Evolutionary conservation across 371 early-diverging fungal species (phyloP), one percentile per base, ranked within the genome.

Genomic region (Haplosporangium sp.): DNA sequence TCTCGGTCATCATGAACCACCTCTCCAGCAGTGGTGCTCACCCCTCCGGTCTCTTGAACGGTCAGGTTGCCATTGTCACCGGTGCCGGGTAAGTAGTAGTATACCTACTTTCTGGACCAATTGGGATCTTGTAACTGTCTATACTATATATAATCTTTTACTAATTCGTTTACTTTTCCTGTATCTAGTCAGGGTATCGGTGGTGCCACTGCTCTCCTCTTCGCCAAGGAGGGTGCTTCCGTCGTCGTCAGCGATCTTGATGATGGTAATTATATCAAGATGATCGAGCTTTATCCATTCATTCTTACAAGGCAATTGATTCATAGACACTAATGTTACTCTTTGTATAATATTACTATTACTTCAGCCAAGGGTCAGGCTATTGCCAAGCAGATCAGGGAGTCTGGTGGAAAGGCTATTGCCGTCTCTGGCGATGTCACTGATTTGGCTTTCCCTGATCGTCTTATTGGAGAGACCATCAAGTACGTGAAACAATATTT

Each of bases 11-110:
- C 69, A 71, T 79, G 74, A 79, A 79, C 75, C 81, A 79, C 72
- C 71, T 79, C 74, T 79, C 81, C 38, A 67, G 70, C 71, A 67
- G 70, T 52, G 74, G 75, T 57, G 27, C 68, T 48, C 75, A 84
- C 67, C 88, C 90, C 50, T 82, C 88, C 71, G 92, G 92, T 57
- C 84, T 93, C 65, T 86, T 94, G 66, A 87, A 85, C 63, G 91
- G 91, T 61, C 92, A 94, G 83, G 94, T 94, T 34, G 94, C 94
- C 65, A 86, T 94, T 55, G 89, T 94, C 77, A 94, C 94, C 60
- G 94, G 94, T 62, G 91, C 93, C 70, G 93, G 92, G 94, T 92
- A 87, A 73, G 83, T 56, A 20, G 20, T 3, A 45, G 34, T 15
- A 56, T 19, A 27, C 34, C 10, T 20, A 13, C 20, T 34, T 10